Conservation (phyloP, 257 asterid genomes). For the Cinchona pubescens region DNA sequence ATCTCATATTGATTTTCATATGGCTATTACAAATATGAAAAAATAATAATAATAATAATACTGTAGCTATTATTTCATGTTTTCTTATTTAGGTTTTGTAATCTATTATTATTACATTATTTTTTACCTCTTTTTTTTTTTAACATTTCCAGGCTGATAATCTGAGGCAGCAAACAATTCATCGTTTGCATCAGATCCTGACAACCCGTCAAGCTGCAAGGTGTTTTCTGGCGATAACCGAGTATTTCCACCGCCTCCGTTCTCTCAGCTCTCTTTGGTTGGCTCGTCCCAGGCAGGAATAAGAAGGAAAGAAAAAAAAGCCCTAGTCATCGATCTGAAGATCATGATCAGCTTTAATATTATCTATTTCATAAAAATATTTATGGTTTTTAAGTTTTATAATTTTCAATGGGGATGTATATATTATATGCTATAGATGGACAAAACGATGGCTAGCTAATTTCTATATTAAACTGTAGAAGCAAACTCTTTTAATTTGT, state of each 20-base stretch:
- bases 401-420: slow-evolving; percentile 31
- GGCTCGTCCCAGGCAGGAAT: slow-evolving; percentile 62
- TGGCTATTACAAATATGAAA: too few species aligned
- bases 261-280: slow-evolving; percentile 83
- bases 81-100: too few species aligned
- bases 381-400: neutral
- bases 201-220: slow-evolving; percentile 66
- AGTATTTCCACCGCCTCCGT: slow-evolving; percentile 84
- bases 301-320: neutral
- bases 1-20: neutral
- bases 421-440: slow-evolving; percentile 35
- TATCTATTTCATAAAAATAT: neutral
- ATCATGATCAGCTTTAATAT: slow-evolving; percentile 9
- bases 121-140: neutral
- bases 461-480: too few species aligned
- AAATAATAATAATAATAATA: too few species aligned
- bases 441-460: slow-evolving; percentile 9
- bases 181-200: slow-evolving; percentile 59
- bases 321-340: slow-evolving; percentile 2
- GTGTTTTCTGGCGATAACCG: slow-evolving; percentile 69
- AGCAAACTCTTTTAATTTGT: neutral
- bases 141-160: slow-evolving; percentile 55
- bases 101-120: neutral
- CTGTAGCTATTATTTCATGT: too few species aligned
- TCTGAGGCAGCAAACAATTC: slow-evolving; percentile 68